Percentiles rank a stretch among this genome's conserved stretches.
These are phyloP conservation scores for Paramecium caudatum DNA, from an alignment of 73 alveolate species.

Conservation along the genomic window DNA sequence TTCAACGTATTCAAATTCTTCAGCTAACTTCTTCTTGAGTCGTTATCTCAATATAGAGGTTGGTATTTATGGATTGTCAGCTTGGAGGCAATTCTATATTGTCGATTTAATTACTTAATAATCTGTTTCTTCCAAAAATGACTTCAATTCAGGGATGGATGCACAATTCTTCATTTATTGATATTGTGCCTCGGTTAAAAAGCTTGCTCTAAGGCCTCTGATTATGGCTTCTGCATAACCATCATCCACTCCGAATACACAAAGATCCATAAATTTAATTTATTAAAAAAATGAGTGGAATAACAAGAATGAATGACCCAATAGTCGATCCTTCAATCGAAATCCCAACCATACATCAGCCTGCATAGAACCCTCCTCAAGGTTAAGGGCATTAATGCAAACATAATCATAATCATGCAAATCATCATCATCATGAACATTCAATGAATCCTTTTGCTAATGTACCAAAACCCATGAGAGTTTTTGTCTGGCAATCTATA, in stretches of 20 bases:
- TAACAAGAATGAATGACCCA: too few species aligned
- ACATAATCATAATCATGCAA: background rate
- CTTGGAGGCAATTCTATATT: constrained; percentile 64
- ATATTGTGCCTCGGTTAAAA: constrained; percentile 95
- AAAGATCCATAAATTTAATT: constrained; percentile 84
- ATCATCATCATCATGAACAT: background rate
- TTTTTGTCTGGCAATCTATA: background rate
- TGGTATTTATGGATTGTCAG: constrained; percentile 66
- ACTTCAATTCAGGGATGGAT: constrained; percentile 73
- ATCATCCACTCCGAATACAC: constrained; percentile 95
- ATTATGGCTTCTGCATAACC: constrained; percentile 98
- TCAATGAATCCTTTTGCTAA: constrained; percentile 17
- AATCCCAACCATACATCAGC: too few species aligned
- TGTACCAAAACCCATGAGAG: constrained; percentile 4
- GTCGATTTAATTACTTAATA: constrained; percentile 27
- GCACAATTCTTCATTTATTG: constrained; percentile 91
- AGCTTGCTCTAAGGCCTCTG: constrained; percentile 96
- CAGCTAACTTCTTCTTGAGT: constrained; percentile 96
- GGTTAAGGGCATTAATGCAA: background rate
- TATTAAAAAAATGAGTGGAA: too few species aligned
- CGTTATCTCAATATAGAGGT: constrained; percentile 80
- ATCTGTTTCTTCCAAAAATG: constrained; percentile 78
- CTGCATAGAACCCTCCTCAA: background rate
- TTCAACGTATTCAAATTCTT: constrained; percentile 93
- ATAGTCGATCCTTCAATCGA: too few species aligned